These are phyloP conservation scores for Annulohypoxylon nitens DNA, from an alignment of 495 filamentous ascomycete genomes.

Conservation along the genomic window DNA sequence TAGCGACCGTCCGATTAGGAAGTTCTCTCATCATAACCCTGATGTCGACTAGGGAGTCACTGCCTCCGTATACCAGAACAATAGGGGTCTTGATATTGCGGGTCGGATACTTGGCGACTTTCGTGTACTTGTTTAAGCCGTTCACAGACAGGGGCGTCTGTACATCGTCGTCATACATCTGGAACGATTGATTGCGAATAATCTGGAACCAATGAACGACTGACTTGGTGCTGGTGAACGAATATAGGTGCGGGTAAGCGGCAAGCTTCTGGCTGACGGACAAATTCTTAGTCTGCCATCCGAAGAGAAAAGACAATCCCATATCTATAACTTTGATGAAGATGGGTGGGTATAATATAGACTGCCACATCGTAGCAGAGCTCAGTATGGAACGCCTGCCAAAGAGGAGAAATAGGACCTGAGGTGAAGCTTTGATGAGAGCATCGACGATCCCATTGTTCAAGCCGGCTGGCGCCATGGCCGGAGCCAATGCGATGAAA, in stretches of 20 bases:
- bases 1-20: constrained; percentile 84
- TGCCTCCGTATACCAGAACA: constrained; percentile 91
- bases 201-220: constrained; percentile 99
- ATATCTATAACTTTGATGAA: constrained; percentile 91
- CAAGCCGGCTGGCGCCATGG: constrained; percentile 94
- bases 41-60: constrained; percentile 96
- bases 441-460: constrained; percentile 90
- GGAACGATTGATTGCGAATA: constrained; percentile 92
- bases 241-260: constrained; percentile 96
- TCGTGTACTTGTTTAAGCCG: constrained; percentile 69
- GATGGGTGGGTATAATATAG: constrained; percentile 92
- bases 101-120: constrained; percentile 95
- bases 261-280: constrained; percentile 89
- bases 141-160: constrained; percentile 63
- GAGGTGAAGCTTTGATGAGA: constrained; percentile 91
- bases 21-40: constrained; percentile 89
- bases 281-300: constrained; percentile 91
- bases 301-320: constrained; percentile 84
- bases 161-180: constrained; percentile 98
- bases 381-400: constrained; percentile 93
- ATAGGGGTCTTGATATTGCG: constrained; percentile 97
- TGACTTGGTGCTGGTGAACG: constrained; percentile 93
- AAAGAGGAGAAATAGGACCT: constrained; percentile 93
- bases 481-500: constrained; percentile 96
- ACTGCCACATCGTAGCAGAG: constrained; percentile 97